Evolutionary conservation across 495 filamentous ascomycete species (phyloP), one percentile per base, ranked within the genome.

Genomic region (Penicillium dipodomyicola): DNA sequence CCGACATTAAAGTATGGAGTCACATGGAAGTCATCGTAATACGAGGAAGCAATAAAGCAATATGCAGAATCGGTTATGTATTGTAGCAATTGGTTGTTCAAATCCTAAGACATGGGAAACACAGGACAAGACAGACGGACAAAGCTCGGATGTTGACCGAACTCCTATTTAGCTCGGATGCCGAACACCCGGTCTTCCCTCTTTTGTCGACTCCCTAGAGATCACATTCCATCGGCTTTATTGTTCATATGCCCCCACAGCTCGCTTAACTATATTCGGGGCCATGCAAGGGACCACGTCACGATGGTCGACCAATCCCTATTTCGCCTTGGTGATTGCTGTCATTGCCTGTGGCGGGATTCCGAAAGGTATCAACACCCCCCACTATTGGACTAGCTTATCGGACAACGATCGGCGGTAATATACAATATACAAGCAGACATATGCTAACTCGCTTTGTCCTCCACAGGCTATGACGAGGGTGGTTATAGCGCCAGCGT

Each of bases 401-500:
- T 39, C 35, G 7, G 33, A 39, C 35, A 39, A n/a, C 19, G 14
- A 45, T 45, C 22, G 11, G 19, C 49, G 27, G 45, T 23, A 47
- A 11, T 3, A 50, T 25, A 47, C 11, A 2, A 19, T 22, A 22
- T 22, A 47, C 11, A 2, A 19, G 14, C 9, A 37, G 20, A 41
- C 27, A 27, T 35, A 17, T 7, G 19, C 56, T 63, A 25, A 65
- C 25, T 40, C 8, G 5, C 15, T 6, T 22, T 25, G 3, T 40
- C 59, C 1, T 27, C 50, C 22, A 22, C 22, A 78, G 75, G 76
- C 52, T 78, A 79, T 56, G 76, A 79, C 57, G 76, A 79, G 57
- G 76, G 75, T 56, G 76, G 75, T 25, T 78, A 68, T 61, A 79
- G 76, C 50, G 74, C 74, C 49, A 76, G 72, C 40, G 63, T 75